Evolutionary conservation across 768 basidiomycete genomes (phyloP).

Genomic region (Collybia sp.): DNA sequence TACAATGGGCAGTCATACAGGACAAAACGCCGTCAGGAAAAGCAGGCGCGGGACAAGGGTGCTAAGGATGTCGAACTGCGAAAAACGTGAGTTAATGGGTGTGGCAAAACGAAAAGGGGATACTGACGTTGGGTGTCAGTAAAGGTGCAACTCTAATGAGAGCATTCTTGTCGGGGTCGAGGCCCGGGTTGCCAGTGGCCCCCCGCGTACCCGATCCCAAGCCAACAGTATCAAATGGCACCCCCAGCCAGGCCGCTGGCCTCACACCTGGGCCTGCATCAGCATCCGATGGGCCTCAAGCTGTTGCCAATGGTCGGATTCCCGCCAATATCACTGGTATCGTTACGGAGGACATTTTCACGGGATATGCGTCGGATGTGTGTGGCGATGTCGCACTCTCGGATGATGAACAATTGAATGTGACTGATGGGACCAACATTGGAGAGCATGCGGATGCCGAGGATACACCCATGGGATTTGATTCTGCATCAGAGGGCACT

Average conservation of each 20-base stretch:
- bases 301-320: neutral
- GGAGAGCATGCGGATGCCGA: slow-evolving; percentile 1
- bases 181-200: no score
- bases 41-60: no score
- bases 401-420: slow-evolving; percentile 3
- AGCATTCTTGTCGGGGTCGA: no score
- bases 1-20: slow-evolving; percentile 9
- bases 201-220: no score
- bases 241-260: slow-evolving; percentile 1
- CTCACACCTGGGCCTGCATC: no score
- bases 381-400: no score
- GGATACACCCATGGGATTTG: neutral
- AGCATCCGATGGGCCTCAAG: no score
- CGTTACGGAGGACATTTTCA: slow-evolving; percentile 7
- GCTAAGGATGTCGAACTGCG: neutral
- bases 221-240: neutral
- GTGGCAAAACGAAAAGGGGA: no score
- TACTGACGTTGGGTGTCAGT: no score
- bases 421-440: neutral
- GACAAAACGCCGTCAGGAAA: slow-evolving; percentile 3
- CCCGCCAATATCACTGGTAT: neutral
- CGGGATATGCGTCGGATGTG: slow-evolving; percentile 16
- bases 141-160: no score
- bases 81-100: no score
- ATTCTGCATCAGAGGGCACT: neutral